phyloP scores from a whole-genome alignment of 1,284 basidiomycete genomes.

The Veloboletus limbatus region DNA sequence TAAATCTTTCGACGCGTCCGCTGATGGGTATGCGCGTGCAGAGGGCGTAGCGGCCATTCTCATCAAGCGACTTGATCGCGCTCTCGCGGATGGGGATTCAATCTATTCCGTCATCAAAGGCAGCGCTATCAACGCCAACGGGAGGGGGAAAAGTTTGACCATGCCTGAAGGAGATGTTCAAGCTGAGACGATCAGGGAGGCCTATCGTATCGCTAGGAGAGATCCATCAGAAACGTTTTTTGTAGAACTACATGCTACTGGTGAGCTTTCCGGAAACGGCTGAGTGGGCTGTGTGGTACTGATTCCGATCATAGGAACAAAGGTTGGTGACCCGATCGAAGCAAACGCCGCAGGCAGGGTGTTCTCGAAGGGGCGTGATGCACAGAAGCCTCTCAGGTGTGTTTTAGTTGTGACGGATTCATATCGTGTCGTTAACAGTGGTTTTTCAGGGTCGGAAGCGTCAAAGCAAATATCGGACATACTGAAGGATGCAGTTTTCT shows the following conservation, averaged over 20 bases:
- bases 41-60: conserved; percentile 30
- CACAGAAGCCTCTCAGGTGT: conserved; percentile 21
- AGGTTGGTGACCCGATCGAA: conserved; percentile 50
- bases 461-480: conserved; percentile 34
- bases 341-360: conserved; percentile 45
- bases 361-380: conserved; percentile 28
- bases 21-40: conserved; percentile 41
- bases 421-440: background rate
- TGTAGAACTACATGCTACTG: conserved; percentile 50
- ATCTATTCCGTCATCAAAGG: conserved; percentile 32
- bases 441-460: conserved; percentile 28
- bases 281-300: background rate
- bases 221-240: conserved; percentile 44
- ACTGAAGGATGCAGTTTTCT: conserved; percentile 31
- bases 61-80: conserved; percentile 31
- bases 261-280: conserved; percentile 9
- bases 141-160: conserved; percentile 33
- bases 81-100: conserved; percentile 22
- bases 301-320: conserved; percentile 30
- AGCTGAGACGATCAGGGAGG: conserved; percentile 29
- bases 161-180: conserved; percentile 35
- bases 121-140: conserved; percentile 31
- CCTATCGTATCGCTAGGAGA: conserved; percentile 27
- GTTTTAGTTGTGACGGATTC: background rate
- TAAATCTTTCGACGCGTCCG: conserved; percentile 48